These are phyloP conservation scores for Leccinum variicolor DNA, from an alignment of 768 basidiomycete species.

Conservation along the genomic window DNA sequence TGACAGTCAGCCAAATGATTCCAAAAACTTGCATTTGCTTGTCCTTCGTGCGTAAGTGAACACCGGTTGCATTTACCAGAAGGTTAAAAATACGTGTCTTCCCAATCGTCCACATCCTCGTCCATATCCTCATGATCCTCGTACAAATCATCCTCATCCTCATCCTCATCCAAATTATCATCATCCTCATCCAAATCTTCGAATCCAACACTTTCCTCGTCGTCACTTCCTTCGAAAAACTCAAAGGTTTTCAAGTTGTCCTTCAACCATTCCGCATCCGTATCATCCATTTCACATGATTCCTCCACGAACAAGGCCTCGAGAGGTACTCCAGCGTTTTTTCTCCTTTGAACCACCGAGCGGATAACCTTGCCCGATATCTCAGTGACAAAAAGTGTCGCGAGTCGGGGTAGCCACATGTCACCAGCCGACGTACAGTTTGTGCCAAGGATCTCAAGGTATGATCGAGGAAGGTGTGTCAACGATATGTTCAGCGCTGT, in stretches of 20 bases:
- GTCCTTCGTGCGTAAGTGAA: too few relatives aligned
- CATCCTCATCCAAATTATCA: too few relatives aligned
- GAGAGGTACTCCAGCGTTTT: conserved; percentile 43
- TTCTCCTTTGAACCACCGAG: conserved; percentile 42
- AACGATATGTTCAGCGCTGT: conserved; percentile 40
- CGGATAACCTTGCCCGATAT: conserved; percentile 41
- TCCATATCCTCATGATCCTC: too few relatives aligned
- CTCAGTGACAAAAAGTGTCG: conserved; percentile 44
- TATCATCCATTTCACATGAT: conserved; percentile 37
- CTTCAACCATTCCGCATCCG: conserved; percentile 51
- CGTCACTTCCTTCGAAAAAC: conserved; percentile 55
- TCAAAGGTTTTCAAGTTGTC: conserved; percentile 49
- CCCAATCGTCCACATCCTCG: conserved; percentile 5
- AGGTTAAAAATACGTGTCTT: conserved; percentile 6
- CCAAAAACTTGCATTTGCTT: neutral
- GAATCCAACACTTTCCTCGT: conserved; percentile 34
- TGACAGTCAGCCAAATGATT: neutral
- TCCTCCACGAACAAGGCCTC: conserved; percentile 44
- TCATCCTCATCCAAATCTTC: conserved; percentile 19
- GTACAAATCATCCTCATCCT: neutral
- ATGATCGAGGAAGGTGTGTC: conserved; percentile 26
- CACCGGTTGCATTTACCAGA: too few relatives aligned
- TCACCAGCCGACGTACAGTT: neutral
- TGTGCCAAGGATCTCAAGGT: conserved; percentile 21
- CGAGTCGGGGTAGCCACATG: conserved; percentile 48